Base-by-base conservation (phyloP, 805 yeast genomes). In the Saccharomycopsis sp. region DNA sequence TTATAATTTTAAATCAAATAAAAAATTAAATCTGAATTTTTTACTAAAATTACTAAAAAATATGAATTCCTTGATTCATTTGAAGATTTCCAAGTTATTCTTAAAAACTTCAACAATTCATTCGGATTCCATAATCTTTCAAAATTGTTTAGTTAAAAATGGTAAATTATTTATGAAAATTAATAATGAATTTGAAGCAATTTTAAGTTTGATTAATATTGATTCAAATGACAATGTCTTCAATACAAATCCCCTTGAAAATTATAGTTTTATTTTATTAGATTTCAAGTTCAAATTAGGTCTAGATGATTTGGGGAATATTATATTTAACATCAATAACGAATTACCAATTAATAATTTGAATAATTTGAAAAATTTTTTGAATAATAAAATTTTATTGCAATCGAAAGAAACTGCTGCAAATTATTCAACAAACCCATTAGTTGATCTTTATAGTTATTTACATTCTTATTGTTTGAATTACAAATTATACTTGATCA, bases 401-500 rank as follows among this genome's bases (percentile, higher is more conserved):
- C 35, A 41, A 14, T 30, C 31, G 12, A 17, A 26, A 6, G 23
- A 32, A 20, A 18, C 5, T 8, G 26, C 37, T 12, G 4, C n/a
- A 3, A 21, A 23, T 6, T 35, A 27, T 19, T 18, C 20, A 23
- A 31, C 21, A 4, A 39, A 45, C 21, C 41, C 42, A 8, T 15
- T 46, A 4, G 39, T 40, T 14, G 30, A 37, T 3, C 21, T 46
- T 8, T 46, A 42, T 28, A 28, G 38, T 9, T 42, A 29, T 31
- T 37, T 42, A 18, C 47, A 46, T 30, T 21, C 41, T 2, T 46
- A 44, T 20, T 34, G 42, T n/a, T 31, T 44, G 13, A 43, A 41
- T 31, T 43, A 43, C 18, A 43, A 44, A 31, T 27, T 46, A 12
- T 34, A 38, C 18, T 23, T 46, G 12, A 40, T 46, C n/a, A 32